Evolutionary conservation across 176 grass and related monocot genomes (phyloP).

Genomic region (Bonia amplexicaulis): DNA sequence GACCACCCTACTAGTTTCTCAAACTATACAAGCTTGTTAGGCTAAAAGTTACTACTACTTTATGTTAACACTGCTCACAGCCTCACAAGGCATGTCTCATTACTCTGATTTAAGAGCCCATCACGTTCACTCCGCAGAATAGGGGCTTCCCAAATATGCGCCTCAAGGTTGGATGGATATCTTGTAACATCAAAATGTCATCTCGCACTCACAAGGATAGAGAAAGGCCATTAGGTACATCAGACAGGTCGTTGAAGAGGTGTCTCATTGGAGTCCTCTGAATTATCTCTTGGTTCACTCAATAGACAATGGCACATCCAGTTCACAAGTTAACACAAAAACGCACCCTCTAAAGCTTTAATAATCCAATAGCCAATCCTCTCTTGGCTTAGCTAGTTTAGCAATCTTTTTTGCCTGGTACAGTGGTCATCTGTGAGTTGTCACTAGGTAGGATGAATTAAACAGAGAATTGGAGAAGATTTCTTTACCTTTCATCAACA

Average conservation of each 20-base stretch:
- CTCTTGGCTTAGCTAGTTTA: not conserved
- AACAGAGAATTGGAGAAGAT: not conserved
- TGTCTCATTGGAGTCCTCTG: not conserved
- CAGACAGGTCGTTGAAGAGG: not conserved
- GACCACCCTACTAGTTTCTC: not conserved
- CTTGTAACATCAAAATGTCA: not conserved
- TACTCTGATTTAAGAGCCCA: not conserved
- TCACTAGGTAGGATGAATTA: conserved; percentile 11
- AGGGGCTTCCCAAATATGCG: conserved; percentile 9
- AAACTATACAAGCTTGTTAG: not conserved
- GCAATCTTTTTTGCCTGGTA: not conserved
- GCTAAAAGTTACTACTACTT: not conserved
- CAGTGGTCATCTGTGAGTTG: conserved; percentile 12
- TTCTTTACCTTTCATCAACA: conserved; percentile 6
- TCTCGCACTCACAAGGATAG: conserved; percentile 11
- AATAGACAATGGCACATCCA: not conserved
- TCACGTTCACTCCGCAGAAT: not conserved
- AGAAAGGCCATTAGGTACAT: conserved; percentile 32
- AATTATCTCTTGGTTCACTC: conserved; percentile 9
- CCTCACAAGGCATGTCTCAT: not conserved
- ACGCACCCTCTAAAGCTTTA: conserved; percentile 11
- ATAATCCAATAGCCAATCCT: conserved; percentile 5
- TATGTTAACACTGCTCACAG: not conserved
- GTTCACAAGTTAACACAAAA: conserved; percentile 33
- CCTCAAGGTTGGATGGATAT: conserved; percentile 26